Evolutionary conservation across 495 filamentous ascomycete species (phyloP), one percentile per base, ranked within the genome.

Genomic region (Tetracladium marchalianum): DNA sequence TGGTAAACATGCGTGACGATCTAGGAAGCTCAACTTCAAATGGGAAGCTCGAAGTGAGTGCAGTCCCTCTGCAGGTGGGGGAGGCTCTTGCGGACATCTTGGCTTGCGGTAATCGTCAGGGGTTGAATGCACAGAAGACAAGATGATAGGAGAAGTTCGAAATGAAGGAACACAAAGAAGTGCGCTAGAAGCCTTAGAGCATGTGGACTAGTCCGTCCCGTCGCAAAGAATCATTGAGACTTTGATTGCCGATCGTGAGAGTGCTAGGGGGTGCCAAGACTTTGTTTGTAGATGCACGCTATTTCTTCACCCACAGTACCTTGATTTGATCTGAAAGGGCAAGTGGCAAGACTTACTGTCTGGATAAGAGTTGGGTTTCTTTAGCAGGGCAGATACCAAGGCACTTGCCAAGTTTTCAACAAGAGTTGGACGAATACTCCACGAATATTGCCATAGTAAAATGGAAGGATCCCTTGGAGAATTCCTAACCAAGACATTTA

Each of bases 311-410:
- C n/a, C 4, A 22, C 11, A 15, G 15, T 31, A 10, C 22, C 3
- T 27, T 27, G 22, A 27, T 7, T 32, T 18, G 9, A 12, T 27
- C 47, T 4, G 24, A 49, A 31, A 15, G 7, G 47, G 47, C 24
- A 49, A 37, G 39, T 43, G 39, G 16, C 40, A 49, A 43, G 47
- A 43, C 39, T 38, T 43, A 7, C 22, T 27, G 22, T 7, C 22
- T 27, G n/a, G n/a, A n/a, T n/a, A 27, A 27, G 22, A 27, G 22
- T 27, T 27, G 22, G 7, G 3, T 3, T 7, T 7, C 22, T 27
- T 7, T 27, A 7, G 22, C 22, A 27, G 22, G 22, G 22, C 22
- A 27, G 22, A 27, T 27, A 27, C 7, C 22, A 27, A 27, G 22
- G 7, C 22, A 27, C 22, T 27, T 27, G 22, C 22, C 7, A 27